Base-by-base conservation (phyloP, 306 rosid species). In the Vigna mungo region DNA sequence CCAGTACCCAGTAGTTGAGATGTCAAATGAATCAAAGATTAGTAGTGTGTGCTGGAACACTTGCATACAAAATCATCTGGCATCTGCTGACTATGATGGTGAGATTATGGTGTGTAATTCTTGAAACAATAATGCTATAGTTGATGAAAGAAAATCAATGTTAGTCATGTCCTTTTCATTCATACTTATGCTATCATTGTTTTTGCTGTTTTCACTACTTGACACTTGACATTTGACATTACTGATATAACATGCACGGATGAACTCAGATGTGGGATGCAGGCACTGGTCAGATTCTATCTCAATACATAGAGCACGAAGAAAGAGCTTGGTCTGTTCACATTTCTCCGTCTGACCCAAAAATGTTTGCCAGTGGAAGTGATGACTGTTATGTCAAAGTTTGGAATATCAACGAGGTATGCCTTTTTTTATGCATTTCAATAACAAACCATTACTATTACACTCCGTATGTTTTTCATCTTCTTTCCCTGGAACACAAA, bases 301-400 rank as follows among this genome's bases (percentile, higher is more conserved):
- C 91, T 89, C 91, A 81, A 81, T 91, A 87, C 89, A 82, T 7
- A 39, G 97, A 88, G 88, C 99, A 95, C 85, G 88, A 78, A 75
- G 88, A 66, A 85, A 92, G 95, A 85, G 97, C 99, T 56, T 95
- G 99, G 99, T 95, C 97, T 30, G 84, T 95, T 69, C 94, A 95
- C 87, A 92, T 95, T 80, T 92, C 97, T 58, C 76, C 17, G 77
- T 91, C 92, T 0, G 82, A 85, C 83, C 99, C 99, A 5, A 95
- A 90, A 85, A 87, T 86, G 86, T 87, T 95, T 83, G 97, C 97
- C 70, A 95, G 97, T 83, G 97, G 97, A 78, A 91, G 97, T 81
- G 97, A 95, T 80, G 99, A 95, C 72, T 89, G 91, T 84, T 72
- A 88, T 17, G 96, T 95, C 79, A 92, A 95, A 83, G 84, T 95